A percentile compares a stretch with the other conserved stretches of the same genome.
Conservation (phyloP, 257 asterid species). For the Lycium ferocissimum region DNA sequence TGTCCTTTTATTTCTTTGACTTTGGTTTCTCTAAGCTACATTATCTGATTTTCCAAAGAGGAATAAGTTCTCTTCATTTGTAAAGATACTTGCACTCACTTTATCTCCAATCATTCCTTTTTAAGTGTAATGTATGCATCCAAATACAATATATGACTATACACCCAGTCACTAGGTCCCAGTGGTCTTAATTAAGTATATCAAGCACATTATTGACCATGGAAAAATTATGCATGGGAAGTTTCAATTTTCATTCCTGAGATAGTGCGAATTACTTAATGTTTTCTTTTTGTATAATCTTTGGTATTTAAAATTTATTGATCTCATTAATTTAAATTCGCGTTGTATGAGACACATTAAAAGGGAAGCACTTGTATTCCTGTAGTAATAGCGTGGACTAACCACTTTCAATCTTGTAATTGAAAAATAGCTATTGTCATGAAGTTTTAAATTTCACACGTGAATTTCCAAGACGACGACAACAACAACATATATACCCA, state of each 20-base stretch:
- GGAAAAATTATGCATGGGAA: not conserved
- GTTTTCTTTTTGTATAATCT: not conserved
- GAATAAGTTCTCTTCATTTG: not conserved
- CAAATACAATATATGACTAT: not conserved
- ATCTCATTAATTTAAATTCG: not conserved
- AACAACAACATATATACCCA: too few species aligned
- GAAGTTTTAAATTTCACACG: too few species aligned
- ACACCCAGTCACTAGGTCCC: not conserved
- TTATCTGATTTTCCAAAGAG: not conserved
- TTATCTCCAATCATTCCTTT: not conserved
- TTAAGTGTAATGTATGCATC: not conserved
- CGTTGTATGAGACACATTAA: not conserved
- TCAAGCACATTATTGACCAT: not conserved
- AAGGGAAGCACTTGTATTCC: not conserved
- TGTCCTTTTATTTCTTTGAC: not conserved
- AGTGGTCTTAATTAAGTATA: not conserved
- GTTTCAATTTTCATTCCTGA: not conserved
- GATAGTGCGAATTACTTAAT: not conserved
- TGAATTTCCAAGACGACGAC: too few species aligned
- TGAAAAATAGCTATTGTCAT: too few species aligned
- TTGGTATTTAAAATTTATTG: not conserved
- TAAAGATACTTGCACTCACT: not conserved
- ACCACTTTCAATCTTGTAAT: too few species aligned
- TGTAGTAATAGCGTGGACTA: too few species aligned
- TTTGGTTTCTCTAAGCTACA: not conserved